Percentiles rank a stretch among this genome's conserved stretches.
Conservation (phyloP, 1,139 yeast genomes). For the Sugiyamaella xylanicola region DNA sequence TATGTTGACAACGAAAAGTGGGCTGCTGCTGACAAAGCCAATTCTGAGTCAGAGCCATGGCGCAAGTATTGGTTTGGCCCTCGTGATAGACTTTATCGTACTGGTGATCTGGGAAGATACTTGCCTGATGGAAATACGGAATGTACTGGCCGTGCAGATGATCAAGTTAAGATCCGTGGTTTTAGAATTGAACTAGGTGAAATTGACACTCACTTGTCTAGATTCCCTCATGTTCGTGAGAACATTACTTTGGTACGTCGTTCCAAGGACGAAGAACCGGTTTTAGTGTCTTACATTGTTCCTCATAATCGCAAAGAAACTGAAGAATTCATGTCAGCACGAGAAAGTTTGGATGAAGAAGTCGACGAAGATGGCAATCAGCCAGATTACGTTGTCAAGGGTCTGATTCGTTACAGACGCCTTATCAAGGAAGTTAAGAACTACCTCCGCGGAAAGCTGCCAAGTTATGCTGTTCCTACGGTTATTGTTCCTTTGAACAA, state of each 20-base stretch:
- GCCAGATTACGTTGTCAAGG: conserved; percentile 61
- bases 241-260: conserved; percentile 91
- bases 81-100: conserved; percentile 91
- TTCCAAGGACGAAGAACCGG: conserved; percentile 90
- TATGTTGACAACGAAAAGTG: conserved; percentile 65
- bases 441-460: conserved; percentile 84
- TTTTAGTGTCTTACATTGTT: conserved; percentile 86
- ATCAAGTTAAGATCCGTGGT: conserved; percentile 97
- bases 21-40: conserved; percentile 46
- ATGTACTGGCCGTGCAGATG: conserved; percentile 98
- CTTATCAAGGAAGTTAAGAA: conserved; percentile 78
- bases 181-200: conserved; percentile 98
- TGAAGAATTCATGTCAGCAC: conserved; percentile 49
- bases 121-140: conserved; percentile 97
- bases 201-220: conserved; percentile 94
- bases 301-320: conserved; percentile 63
- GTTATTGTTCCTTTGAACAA: conserved; percentile 82
- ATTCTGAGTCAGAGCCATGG: conserved; percentile 53
- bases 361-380: conserved; percentile 57
- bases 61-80: conserved; percentile 87
- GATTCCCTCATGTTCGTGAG: conserved; percentile 88
- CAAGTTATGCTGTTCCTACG: conserved; percentile 91
- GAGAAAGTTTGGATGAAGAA: conserved; percentile 51
- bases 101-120: conserved; percentile 97
- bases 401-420: conserved; percentile 73